Percentiles rank a stretch among this genome's conserved stretches.
phyloP scores from a whole-genome alignment of 2,329 filamentous ascomycete genomes.

The Pyricularia sp. region DNA sequence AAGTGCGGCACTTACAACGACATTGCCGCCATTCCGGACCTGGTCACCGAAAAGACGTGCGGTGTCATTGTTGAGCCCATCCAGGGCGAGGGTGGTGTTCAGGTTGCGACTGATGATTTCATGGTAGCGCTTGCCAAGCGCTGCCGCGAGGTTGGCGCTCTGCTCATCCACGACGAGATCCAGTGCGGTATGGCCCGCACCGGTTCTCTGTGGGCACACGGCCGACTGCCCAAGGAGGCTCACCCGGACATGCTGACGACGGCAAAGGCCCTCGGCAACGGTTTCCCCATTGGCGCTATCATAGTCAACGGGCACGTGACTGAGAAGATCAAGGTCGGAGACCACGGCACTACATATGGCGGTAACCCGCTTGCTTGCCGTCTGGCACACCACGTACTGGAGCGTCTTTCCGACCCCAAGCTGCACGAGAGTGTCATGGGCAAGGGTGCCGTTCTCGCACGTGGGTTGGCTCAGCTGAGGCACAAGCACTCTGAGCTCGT shows the following conservation, averaged over 20 bases:
- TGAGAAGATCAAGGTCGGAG: conserved; percentile 54
- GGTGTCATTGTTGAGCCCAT: conserved; percentile 96
- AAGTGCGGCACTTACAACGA: conserved; percentile 82
- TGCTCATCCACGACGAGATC: conserved; percentile 94
- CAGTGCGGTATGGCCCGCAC: conserved; percentile 89
- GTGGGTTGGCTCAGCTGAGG: conserved; percentile 37
- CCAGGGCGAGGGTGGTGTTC: conserved; percentile 91
- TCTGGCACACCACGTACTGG: conserved; percentile 78
- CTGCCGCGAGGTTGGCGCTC: conserved; percentile 77
- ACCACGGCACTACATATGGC: conserved; percentile 91
- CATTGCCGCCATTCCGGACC: conserved; percentile 54
- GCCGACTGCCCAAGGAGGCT: conserved; percentile 60
- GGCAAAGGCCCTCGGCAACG: conserved; percentile 93
- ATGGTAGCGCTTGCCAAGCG: conserved; percentile 72
- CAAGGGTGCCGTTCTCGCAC: conserved; percentile 47
- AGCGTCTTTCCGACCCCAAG: conserved; percentile 59
- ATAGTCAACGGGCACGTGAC: conserved; percentile 53
- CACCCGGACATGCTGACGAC: conserved; percentile 93
- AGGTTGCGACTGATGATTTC: conserved; percentile 75
- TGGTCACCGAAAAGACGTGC: conserved; percentile 80
- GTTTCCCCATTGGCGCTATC: conserved; percentile 87
- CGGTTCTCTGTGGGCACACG: conserved; percentile 81
- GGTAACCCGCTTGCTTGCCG: conserved; percentile 83
- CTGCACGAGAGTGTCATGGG: conserved; percentile 60
- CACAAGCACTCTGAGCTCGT: conserved; percentile 57